Base-by-base conservation (phyloP, 768 basidiomycete genomes). In the Boletus rubropictus region DNA sequence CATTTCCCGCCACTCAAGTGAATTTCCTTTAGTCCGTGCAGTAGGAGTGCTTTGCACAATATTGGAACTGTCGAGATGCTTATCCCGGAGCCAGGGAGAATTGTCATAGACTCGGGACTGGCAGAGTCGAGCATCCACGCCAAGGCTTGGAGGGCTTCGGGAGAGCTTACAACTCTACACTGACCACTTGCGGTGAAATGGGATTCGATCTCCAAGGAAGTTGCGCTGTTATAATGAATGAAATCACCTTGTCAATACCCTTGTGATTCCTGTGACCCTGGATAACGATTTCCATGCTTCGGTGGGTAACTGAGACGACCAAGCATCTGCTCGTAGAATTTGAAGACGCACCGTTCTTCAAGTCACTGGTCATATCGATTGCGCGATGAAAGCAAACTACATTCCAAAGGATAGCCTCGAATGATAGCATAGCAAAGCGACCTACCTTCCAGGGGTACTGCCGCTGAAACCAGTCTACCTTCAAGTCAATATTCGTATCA, bases 11-110 rank as follows among this genome's bases (percentile, higher is more conserved):
- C 89, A 52, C 87, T 89, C 48, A 89, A 59, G 60, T 91, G 89
- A 1, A 91, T 69, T 61, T 90, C 87, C 20, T 66, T 67, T 20
- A 88, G 61, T 6, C 83, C 84, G 21, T 73, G 65, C 0, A 80
- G 77, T 20, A 80, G 55, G 31, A 89, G 68, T 17, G 65, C 54
- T 18, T 72, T 56, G 41, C 87, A 67, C 28, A 91, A 38, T 10
- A 53, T 42, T 1, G 67, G 60, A n/a, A 82, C 66, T 1, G 78
- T 87, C 8, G 69, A 56, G 7, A 72, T 60, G 53, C 84, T 87
- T 45, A 91, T 79, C 1, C 89, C 88, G 10, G 86, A 84, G 4
- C 89, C 89, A 3, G 86, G 83, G 52, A 90, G 76, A 40, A 92
- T 75, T 8, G 24, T 45, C 6, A 64, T 43, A 1, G 62, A 47